Evolutionary conservation across 1,284 basidiomycete genomes (phyloP).

Genomic region (Cryptococcus deneoformans): DNA sequence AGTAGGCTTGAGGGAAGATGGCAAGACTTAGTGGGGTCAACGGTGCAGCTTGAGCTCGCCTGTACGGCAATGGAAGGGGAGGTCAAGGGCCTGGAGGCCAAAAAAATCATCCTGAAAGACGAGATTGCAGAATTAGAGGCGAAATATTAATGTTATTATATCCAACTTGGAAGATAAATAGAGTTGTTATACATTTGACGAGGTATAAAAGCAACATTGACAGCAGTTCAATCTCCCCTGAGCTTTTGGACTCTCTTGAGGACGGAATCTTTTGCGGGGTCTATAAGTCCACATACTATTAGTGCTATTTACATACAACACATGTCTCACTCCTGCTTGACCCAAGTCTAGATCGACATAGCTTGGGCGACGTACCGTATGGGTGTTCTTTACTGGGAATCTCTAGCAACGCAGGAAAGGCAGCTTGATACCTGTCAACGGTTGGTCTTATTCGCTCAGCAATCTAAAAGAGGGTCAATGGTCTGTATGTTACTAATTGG

Average conservation of each 20-base stretch:
- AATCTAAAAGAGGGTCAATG: constrained; percentile 59
- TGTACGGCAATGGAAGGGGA: constrained; percentile 45
- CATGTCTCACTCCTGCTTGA: no score
- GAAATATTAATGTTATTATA: not conserved
- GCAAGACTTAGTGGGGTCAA: constrained; percentile 44
- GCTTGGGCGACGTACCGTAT: constrained; percentile 61
- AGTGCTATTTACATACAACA: no score
- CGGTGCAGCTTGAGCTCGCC: constrained; percentile 49
- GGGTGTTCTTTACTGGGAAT: constrained; percentile 77
- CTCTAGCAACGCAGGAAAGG: constrained; percentile 95
- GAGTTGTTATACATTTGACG: not conserved
- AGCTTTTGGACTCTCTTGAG: constrained; percentile 97
- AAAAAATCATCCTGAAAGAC: constrained; percentile 36
- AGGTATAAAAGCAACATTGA: not conserved
- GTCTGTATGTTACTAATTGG: not conserved
- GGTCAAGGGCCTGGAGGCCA: constrained; percentile 36
- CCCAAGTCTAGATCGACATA: not conserved
- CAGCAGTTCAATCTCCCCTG: constrained; percentile 67
- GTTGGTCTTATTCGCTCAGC: constrained; percentile 95
- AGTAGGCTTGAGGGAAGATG: constrained; percentile 42
- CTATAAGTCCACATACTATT: constrained; percentile 51
- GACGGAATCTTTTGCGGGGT: constrained; percentile 95
- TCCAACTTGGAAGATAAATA: not conserved
- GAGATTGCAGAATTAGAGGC: constrained; percentile 40
- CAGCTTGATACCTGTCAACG: constrained; percentile 91